These are phyloP conservation scores for Parietaria judaica DNA, from an alignment of 306 rosid genomes.

Conservation along the genomic window DNA sequence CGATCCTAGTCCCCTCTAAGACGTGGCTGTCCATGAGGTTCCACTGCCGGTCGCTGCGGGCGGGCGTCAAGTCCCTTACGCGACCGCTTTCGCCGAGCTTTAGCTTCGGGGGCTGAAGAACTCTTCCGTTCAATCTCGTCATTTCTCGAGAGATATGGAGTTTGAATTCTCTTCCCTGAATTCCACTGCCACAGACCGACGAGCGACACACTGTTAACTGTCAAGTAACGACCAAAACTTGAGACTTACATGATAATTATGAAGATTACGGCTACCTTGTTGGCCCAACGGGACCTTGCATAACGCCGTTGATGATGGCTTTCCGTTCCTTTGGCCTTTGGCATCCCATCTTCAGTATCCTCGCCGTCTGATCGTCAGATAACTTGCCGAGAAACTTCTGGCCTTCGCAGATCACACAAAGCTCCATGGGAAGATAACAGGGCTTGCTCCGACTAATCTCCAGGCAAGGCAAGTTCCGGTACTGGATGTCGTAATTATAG, in stretches of 20 bases:
- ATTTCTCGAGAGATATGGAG: slow-evolving; percentile 78
- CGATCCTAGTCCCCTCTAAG: slow-evolving; percentile 75
- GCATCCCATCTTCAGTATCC: slow-evolving; percentile 94
- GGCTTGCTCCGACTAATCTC: slow-evolving; percentile 90
- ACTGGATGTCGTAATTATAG: slow-evolving; percentile 84
- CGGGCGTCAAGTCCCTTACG: slow-evolving; percentile 61
- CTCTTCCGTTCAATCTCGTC: slow-evolving; percentile 76
- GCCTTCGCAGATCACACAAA: slow-evolving; percentile 92
- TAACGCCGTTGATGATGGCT: slow-evolving; percentile 73
- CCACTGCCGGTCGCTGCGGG: slow-evolving; percentile 91
- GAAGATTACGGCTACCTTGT: slow-evolving; percentile 40
- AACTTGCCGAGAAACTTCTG: slow-evolving; percentile 92
- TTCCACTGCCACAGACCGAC: slow-evolving; percentile 47
- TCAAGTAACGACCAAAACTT: too few relatives aligned
- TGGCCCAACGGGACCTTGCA: slow-evolving; percentile 79
- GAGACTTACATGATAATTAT: too few relatives aligned
- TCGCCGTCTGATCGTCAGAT: slow-evolving; percentile 90
- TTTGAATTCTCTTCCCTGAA: slow-evolving; percentile 71
- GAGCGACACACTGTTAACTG: too few relatives aligned
- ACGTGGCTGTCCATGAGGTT: slow-evolving; percentile 85
- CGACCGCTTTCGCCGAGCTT: slow-evolving; percentile 93
- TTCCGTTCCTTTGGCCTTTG: slow-evolving; percentile 85
- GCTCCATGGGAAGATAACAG: slow-evolving; percentile 99
- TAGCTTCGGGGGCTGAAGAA: slow-evolving; percentile 90
- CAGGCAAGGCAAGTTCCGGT: slow-evolving; percentile 80